These are phyloP conservation scores for Arthromyces matolae DNA, from an alignment of 768 basidiomycete genomes.

Conservation along the genomic window DNA sequence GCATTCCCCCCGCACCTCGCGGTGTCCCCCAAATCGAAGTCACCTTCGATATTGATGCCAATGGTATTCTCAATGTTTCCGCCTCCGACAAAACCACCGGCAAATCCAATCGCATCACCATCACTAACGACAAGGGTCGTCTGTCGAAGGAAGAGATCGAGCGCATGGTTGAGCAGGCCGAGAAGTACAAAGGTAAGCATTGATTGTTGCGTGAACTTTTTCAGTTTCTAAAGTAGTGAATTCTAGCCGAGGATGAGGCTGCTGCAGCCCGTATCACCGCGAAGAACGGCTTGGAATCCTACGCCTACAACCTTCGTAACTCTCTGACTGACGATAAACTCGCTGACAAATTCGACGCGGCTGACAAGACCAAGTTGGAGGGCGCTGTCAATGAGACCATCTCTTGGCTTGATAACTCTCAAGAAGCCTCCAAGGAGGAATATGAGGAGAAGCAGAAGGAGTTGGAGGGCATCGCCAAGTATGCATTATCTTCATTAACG, in stretches of 20 bases:
- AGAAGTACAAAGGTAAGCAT: slow-evolving; percentile 77
- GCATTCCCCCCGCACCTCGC: slow-evolving; percentile 94
- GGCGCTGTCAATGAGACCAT: slow-evolving; percentile 79
- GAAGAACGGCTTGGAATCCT: slow-evolving; percentile 94
- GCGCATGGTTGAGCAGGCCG: slow-evolving; percentile 93
- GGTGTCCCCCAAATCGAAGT: slow-evolving; percentile 98
- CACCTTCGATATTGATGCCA: slow-evolving; percentile 97
- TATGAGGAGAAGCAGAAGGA: slow-evolving; percentile 93
- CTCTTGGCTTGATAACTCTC: slow-evolving; percentile 79
- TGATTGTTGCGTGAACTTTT: neutral
- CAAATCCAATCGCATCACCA: slow-evolving; percentile 91
- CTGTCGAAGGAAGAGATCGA: slow-evolving; percentile 97
- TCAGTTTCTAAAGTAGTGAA: neutral
- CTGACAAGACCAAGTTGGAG: slow-evolving; percentile 84
- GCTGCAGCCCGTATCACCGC: slow-evolving; percentile 77
- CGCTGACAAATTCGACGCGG: slow-evolving; percentile 80
- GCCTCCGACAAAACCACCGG: slow-evolving; percentile 96
- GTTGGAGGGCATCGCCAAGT: slow-evolving; percentile 77
- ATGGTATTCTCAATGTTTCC: slow-evolving; percentile 94
- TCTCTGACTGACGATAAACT: slow-evolving; percentile 83
- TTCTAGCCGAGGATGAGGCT: slow-evolving; percentile 76
- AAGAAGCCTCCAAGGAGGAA: slow-evolving; percentile 92
- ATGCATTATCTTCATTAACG: slow-evolving; percentile 10
- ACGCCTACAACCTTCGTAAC: slow-evolving; percentile 93
- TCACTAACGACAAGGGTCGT: slow-evolving; percentile 96